Base-by-base conservation (phyloP, 129 eudicot genomes). In the Artemisia argyi region DNA sequence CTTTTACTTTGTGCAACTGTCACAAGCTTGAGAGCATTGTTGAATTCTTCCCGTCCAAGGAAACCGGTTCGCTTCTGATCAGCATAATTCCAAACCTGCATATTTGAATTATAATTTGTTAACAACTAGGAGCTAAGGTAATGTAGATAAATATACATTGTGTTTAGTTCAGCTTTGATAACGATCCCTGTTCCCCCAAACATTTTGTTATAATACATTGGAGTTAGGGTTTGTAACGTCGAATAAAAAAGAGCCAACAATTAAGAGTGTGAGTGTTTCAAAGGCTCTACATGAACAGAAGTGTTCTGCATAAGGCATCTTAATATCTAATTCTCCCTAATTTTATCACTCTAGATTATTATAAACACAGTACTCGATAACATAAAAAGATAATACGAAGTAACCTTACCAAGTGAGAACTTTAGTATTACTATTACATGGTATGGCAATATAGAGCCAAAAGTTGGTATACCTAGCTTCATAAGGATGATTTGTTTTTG, bases 1-100 rank as follows among this genome's bases (percentile, higher is more conserved):
- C 89, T 78, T 76, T 94, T 90, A 65, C 91, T 89, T 78, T 94
- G 96, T 59, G 99, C 99, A 76, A 94, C 97, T 14, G 99, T 94
- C 46, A 94, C 97, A 83, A 94, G 99, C 76, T 94, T 94, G 24
- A 94, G 99, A 71, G 85, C 86, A 62, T 90, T 90, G 81, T 82
- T 90, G 75, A 94, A 94, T 78, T 94, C 99, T 17, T 83, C 73
- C 74, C 94, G 91, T 13, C 99, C 97, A 77, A 94, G 97, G 84
- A 72, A 94, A 63, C 97, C 96, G 16, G 77, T 73, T 79, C 85
- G 72, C 72, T 86, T 88, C 79, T 86, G 96, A 85, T 94, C 97
- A 69, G 97, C 96, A 86, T 74, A 55, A 11, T 76, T 81, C 99
- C 99, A 94, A 80, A 94, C 84, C 99, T 94, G 79, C 85, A 65